Conservation (phyloP, 805 yeast genomes). For the Yarrowia divulgata region DNA sequence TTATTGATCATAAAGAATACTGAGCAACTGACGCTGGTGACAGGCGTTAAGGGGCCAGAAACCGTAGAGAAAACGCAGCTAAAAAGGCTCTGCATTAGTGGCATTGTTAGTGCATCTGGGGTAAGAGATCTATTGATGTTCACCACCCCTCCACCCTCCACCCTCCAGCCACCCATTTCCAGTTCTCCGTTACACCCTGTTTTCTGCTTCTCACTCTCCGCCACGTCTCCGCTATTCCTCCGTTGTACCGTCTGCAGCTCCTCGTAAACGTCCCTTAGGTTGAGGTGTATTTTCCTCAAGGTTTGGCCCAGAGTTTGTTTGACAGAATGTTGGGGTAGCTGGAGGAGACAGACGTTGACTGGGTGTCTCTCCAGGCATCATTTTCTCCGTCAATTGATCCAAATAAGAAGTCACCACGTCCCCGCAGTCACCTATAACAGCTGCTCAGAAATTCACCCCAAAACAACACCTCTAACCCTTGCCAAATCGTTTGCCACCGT, state of each 20-base stretch:
- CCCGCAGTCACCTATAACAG: too few relatives aligned
- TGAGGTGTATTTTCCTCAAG: constrained; percentile 8
- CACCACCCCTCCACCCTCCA: too few relatives aligned
- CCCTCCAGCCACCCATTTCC: not conserved
- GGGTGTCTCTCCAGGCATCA: too few relatives aligned
- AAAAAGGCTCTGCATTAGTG: constrained; percentile 1
- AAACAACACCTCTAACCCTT: too few relatives aligned
- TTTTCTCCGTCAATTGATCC: too few relatives aligned
- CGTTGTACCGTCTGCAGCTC: constrained; percentile 33
- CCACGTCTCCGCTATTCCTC: constrained; percentile 16
- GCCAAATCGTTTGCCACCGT: not conserved
- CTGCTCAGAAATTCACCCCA: too few relatives aligned
- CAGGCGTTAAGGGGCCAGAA: not conserved
- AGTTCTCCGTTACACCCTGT: not conserved
- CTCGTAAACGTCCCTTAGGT: constrained; percentile 14
- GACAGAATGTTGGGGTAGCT: constrained; percentile 25
- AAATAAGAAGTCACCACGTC: too few relatives aligned
- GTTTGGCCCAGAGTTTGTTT: not conserved
- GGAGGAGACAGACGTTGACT: not conserved
- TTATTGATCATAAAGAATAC: constrained; percentile 20
- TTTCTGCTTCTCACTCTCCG: constrained; percentile 2
- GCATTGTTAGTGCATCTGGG: not conserved
- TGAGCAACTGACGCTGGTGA: not conserved
- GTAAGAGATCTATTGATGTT: too few relatives aligned
- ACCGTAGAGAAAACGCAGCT: not conserved